Evolutionary conservation across 192 early-diverging fungal species (phyloP), one percentile per base, ranked within the genome.

Genomic region (Martensiomyces pterosporus): DNA sequence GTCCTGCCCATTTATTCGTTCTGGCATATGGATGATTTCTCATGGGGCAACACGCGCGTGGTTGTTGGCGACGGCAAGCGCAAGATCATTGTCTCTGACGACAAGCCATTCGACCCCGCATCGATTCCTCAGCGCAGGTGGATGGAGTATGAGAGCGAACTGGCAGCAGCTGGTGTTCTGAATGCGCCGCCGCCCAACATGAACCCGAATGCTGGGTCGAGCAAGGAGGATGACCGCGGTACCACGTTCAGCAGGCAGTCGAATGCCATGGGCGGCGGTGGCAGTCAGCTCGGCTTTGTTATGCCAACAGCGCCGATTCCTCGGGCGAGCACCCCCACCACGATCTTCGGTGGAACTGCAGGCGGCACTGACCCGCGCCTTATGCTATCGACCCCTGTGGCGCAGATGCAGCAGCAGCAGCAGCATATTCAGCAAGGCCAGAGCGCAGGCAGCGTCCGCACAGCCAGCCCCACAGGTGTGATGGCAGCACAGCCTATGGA

Each of bases 11-110:
- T 97, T 24, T 98, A 98, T 59, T 82, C 93, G 5, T 96, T 98
- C 83, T 94, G 92, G 94, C 92, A 97, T 67, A 92, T 94, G 81
- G 94, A 97, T 46, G 94, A 97, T 57, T 98, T 98, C 67, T 91
- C 89, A 3, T 98, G 95, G 95, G 95, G 95, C 61, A 93, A 97
- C 61, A 98, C 94, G 23, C 88, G 88, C 54, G 82, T 85, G 13
- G 86, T 90, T 0, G 80, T 86, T 1, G 88, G 84, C 23, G 80
- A 82, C 25, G 80, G 76, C 15, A 80, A 79, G 45, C 80, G 76
- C 57, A 81, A 85, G 67, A 72, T 85, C 9, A 79, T 81, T 55
- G 59, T 80, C 0, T 59, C 69, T 15, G 88, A 87, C 40, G 85
- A 87, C 23, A 87, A 88, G 47, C 75, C 85, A 48, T 97, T 93